Evolutionary conservation across 441 rosid species (phyloP).

Genomic region (Croton setiger): DNA sequence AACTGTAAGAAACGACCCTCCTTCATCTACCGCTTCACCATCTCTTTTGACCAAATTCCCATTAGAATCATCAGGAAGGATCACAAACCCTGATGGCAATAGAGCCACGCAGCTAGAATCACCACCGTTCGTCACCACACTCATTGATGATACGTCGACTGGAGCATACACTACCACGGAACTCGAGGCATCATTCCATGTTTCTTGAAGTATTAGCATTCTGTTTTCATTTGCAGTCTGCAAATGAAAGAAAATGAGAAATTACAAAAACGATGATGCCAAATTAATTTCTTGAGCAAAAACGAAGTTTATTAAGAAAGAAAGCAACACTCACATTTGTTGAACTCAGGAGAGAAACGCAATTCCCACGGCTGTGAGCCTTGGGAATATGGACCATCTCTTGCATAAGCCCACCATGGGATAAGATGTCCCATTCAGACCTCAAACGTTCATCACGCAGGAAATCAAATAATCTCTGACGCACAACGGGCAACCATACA

Average conservation of each 20-base stretch:
- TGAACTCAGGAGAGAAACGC: conserved; percentile 69
- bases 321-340: conserved; percentile 43
- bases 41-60: conserved; percentile 21
- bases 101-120: conserved; percentile 63
- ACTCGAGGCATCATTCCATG: conserved; percentile 71
- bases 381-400: conserved; percentile 76
- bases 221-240: conserved; percentile 56
- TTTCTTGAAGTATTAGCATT: conserved; percentile 81
- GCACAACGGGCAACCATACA: conserved; percentile 67
- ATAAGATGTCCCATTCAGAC: conserved; percentile 80
- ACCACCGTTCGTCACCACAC: conserved; percentile 62
- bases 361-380: conserved; percentile 63
- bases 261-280: not conserved
- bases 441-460: conserved; percentile 66
- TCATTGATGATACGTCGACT: conserved; percentile 66
- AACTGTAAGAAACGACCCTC: conserved; percentile 65
- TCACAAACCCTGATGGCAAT: conserved; percentile 74
- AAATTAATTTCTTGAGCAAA: not conserved
- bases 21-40: conserved; percentile 31
- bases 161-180: conserved; percentile 82
- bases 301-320: not conserved
- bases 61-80: conserved; percentile 46
- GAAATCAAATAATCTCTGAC: conserved; percentile 63
- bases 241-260: not conserved
- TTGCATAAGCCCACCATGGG: conserved; percentile 70